Base-by-base conservation (phyloP, 306 rosid species). In the Prosopis cineraria region DNA sequence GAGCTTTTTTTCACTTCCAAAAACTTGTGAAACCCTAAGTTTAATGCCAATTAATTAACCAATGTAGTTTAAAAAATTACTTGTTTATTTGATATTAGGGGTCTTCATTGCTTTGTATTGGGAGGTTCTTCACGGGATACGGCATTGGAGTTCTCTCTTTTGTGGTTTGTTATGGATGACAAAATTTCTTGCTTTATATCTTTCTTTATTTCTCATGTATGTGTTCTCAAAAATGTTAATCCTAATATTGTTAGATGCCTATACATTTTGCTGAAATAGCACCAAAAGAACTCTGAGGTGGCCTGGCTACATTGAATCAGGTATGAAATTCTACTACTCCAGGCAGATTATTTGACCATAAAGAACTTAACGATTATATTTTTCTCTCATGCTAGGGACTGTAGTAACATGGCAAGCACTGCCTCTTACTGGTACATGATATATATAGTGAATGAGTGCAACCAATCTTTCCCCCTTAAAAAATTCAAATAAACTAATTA, bases 281-380 rank as follows among this genome's bases (percentile, higher is more conserved):
- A 70, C 74, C 74, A 29, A 70, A 70, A 27, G 41, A 70, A 16
- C 59, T 70, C 14, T n/a, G 60, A 70, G 74, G 58, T 16, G 74
- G 74, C 27, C 27, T 70, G 1, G 74, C 41, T 70, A 70, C 74
- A 70, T 45, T 70, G 59, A 45, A 45, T 45, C 74, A 27, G 58
- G 74, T 44, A 16, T 16, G 3, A 43, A 25, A 4, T 69, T 69
- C 9, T 44, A 33, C 71, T 19, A 36, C 31, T 20, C 11, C 7
- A 12, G 36, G 13, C 6, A n/a, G 33, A n/a, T 27, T 56, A 9
- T 40, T 29, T 34, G 43, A 74, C 43, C 22, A 40, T 41, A 17
- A 59, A 5, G 58, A 56, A 63, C 72, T 30, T 5, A 13, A 16
- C 60, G 22, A 13, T 10, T 22, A 19, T 20, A 41, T 24, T 41